phyloP scores from a whole-genome alignment of 2,329 filamentous ascomycete species.

The Xylariaceae sp. region DNA sequence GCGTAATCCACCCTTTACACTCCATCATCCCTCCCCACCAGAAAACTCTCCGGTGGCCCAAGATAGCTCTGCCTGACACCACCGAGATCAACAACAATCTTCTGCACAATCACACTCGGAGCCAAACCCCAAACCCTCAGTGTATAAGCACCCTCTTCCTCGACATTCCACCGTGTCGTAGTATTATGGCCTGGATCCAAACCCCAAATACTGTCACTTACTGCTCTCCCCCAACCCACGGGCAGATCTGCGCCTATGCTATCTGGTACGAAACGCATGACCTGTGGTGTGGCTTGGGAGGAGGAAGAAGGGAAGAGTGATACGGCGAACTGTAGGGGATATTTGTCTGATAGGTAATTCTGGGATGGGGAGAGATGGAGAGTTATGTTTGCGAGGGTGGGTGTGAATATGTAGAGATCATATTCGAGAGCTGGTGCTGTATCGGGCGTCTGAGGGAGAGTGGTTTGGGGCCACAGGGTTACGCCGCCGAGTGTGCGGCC shows the following conservation, averaged over 20 bases:
- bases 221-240: conserved; percentile 39
- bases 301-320: conserved; percentile 31
- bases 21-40: conserved; percentile 35
- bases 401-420: conserved; percentile 57
- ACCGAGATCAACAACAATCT: conserved; percentile 53
- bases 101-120: conserved; percentile 52
- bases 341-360: conserved; percentile 49
- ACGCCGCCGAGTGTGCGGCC: conserved; percentile 58
- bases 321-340: conserved; percentile 38
- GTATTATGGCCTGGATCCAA: conserved; percentile 38
- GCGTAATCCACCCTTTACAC: no score
- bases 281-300: conserved; percentile 24
- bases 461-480: conserved; percentile 50
- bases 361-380: conserved; percentile 50
- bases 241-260: conserved; percentile 41
- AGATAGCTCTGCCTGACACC: conserved; percentile 52
- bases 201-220: conserved; percentile 46
- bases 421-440: conserved; percentile 57
- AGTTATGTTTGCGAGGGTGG: conserved; percentile 41
- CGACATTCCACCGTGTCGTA: conserved; percentile 40
- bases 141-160: conserved; percentile 42
- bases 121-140: conserved; percentile 49
- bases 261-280: conserved; percentile 39
- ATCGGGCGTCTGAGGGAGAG: conserved; percentile 45
- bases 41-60: conserved; percentile 54